phyloP scores from a whole-genome alignment of 176 grass and related monocot species.

The Zea luxurians region DNA sequence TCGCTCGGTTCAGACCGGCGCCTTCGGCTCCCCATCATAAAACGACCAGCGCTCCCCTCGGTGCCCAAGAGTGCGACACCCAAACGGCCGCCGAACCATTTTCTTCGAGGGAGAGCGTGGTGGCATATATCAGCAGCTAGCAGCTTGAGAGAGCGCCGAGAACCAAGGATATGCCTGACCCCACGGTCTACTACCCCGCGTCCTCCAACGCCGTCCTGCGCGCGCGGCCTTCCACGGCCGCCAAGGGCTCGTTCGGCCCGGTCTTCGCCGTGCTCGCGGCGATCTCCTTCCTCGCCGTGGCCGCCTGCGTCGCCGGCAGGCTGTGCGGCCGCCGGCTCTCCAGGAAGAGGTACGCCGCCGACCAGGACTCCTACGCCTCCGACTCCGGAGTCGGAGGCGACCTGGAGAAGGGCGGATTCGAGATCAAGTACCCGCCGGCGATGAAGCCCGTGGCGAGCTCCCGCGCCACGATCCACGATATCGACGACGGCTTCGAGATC shows the following conservation, averaged over 20 bases:
- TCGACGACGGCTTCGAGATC: constrained; percentile 78
- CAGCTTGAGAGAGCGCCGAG: not conserved
- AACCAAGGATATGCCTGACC: constrained; percentile 45
- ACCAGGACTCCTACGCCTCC: constrained; percentile 47
- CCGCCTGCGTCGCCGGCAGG: constrained; percentile 66
- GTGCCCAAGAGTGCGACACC: constrained; percentile 9
- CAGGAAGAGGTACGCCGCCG: constrained; percentile 29
- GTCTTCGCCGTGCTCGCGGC: constrained; percentile 64
- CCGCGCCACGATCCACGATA: constrained; percentile 62
- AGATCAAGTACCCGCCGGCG: constrained; percentile 51
- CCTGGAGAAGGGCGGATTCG: constrained; percentile 63
- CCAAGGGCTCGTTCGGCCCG: constrained; percentile 70
- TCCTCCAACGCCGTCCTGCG: constrained; percentile 48
- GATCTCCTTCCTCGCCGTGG: constrained; percentile 67
- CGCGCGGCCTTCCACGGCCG: constrained; percentile 30
- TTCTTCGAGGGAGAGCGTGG: too few relatives aligned
- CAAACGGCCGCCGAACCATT: constrained; percentile 35
- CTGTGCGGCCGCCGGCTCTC: constrained; percentile 58
- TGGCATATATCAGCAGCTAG: too few relatives aligned
- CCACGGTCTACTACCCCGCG: constrained; percentile 56
- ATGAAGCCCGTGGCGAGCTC: constrained; percentile 66
- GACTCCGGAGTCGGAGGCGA: constrained; percentile 30
- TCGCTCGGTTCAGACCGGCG: constrained; percentile 23
- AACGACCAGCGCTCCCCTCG: constrained; percentile 39
- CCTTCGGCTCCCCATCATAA: constrained; percentile 36